These are phyloP conservation scores for Phyllostachys edulis DNA, from an alignment of 176 grass and related monocot species.

Conservation along the genomic window DNA sequence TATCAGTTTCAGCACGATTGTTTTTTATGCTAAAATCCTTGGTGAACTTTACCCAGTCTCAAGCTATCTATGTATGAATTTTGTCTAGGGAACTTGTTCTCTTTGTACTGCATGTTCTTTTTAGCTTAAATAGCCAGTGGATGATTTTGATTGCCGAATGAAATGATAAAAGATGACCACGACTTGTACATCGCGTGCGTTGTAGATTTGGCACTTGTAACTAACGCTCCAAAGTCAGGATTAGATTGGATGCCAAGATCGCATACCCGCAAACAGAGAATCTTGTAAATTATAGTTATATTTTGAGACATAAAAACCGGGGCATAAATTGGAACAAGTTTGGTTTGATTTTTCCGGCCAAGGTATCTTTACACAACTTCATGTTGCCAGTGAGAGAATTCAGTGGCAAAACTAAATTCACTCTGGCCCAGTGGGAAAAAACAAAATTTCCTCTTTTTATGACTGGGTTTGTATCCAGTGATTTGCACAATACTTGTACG, in stretches of 20 bases:
- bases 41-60: background rate
- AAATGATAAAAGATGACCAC: slow-evolving; percentile 1
- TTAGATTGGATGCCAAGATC: background rate
- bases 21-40: background rate
- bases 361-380: background rate
- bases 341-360: background rate
- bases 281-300: background rate
- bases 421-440: too few relatives aligned
- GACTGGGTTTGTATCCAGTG: too few relatives aligned
- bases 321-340: background rate
- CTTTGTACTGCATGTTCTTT: background rate
- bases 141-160: slow-evolving; percentile 14
- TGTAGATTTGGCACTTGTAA: background rate
- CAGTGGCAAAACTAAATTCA: too few relatives aligned
- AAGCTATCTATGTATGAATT: slow-evolving; percentile 2
- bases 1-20: background rate
- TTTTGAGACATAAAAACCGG: too few relatives aligned
- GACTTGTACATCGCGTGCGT: background rate
- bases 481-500: too few relatives aligned
- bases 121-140: background rate
- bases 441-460: too few relatives aligned
- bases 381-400: background rate
- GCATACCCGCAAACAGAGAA: background rate
- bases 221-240: background rate
- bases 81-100: slow-evolving; percentile 7